phyloP scores from a whole-genome alignment of 768 basidiomycete species.

The Mycena kentingensis region DNA sequence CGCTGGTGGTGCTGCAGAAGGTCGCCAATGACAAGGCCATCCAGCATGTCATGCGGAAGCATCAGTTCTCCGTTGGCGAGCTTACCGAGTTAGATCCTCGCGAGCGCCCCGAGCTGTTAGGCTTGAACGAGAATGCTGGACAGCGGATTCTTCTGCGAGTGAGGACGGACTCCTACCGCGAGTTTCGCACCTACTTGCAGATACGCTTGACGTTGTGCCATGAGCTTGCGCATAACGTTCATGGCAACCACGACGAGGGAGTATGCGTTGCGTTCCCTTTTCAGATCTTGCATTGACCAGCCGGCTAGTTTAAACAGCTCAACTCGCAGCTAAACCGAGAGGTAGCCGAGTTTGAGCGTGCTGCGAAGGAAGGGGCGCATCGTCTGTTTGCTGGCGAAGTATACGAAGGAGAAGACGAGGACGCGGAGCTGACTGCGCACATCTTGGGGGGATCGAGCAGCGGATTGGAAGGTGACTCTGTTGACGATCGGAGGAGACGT shows the following conservation, averaged over 20 bases:
- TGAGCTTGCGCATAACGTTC: constrained; percentile 76
- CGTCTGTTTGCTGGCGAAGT: constrained; percentile 44
- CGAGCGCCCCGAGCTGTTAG: constrained; percentile 68
- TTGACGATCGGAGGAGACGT: constrained; percentile 57
- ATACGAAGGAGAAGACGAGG: constrained; percentile 60
- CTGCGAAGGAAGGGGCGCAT: constrained; percentile 54
- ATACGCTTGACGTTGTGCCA: constrained; percentile 73
- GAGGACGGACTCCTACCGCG: constrained; percentile 71
- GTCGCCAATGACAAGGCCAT: constrained; percentile 72
- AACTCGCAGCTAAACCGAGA: constrained; percentile 76
- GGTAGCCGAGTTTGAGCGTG: constrained; percentile 66
- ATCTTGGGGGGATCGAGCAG: constrained; percentile 53
- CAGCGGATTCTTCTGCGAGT: constrained; percentile 67
- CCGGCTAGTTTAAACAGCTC: constrained; percentile 70
- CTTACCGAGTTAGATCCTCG: constrained; percentile 81
- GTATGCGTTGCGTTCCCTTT: constrained; percentile 23
- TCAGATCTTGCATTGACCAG: background rate
- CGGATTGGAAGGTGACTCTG: constrained; percentile 40
- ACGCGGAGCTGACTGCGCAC: constrained; percentile 47
- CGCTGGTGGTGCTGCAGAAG: constrained; percentile 53
- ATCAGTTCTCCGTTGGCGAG: constrained; percentile 66
- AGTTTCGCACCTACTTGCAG: constrained; percentile 66
- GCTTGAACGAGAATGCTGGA: constrained; percentile 66
- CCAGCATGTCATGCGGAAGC: constrained; percentile 66
- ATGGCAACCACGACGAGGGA: constrained; percentile 70